phyloP scores from a whole-genome alignment of 768 basidiomycete genomes.

The Mycena galericulata region DNA sequence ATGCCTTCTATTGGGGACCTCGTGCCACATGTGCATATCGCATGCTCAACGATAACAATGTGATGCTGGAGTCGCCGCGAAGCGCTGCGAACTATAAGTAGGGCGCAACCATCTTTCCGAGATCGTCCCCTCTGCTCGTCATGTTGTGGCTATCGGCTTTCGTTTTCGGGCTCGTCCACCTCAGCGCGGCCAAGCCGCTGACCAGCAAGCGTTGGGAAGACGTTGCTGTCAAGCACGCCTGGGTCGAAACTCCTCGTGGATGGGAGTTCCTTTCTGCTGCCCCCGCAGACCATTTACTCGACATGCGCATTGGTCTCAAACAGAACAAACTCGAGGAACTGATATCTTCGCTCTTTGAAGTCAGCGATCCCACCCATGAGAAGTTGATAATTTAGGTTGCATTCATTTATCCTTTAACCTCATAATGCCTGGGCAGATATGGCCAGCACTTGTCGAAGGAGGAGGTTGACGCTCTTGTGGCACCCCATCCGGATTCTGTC shows the following conservation, averaged over 20 bases:
- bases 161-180: conserved; percentile 41
- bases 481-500: conserved; percentile 68
- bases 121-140: conserved; percentile 4
- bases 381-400: conserved; percentile 44
- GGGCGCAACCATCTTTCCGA: not conserved
- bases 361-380: conserved; percentile 65
- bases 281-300: conserved; percentile 57
- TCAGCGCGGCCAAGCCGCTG: conserved; percentile 47
- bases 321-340: conserved; percentile 62
- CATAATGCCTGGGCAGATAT: conserved; percentile 52
- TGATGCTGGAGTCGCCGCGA: not conserved
- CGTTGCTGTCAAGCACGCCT: conserved; percentile 38
- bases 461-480: conserved; percentile 72
- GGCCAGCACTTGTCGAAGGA: conserved; percentile 72
- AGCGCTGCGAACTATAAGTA: not conserved
- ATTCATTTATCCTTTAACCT: not conserved
- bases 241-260: conserved; percentile 56
- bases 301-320: conserved; percentile 68
- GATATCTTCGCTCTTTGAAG: conserved; percentile 64
- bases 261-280: conserved; percentile 63
- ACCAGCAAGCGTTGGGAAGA: conserved; percentile 49
- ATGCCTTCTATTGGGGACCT: not conserved
- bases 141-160: conserved; percentile 45
- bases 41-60: no score
- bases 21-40: not conserved